These are phyloP conservation scores for Striga hermonthica DNA, from an alignment of 305 asterid genomes.

Conservation along the genomic window DNA sequence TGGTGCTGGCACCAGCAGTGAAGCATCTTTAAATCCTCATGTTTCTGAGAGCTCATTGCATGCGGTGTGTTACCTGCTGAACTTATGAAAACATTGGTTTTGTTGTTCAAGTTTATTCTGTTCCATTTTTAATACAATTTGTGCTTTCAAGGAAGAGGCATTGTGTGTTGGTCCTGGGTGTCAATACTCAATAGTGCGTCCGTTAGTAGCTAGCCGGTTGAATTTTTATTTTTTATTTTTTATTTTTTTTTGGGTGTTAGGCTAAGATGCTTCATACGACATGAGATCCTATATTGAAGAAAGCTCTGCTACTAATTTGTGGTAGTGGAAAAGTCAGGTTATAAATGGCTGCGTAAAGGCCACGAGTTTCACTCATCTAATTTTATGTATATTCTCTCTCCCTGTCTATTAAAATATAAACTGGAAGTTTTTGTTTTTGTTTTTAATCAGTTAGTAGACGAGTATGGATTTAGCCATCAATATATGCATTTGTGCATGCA, in stretches of 20 bases:
- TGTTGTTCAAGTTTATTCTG: conserved; percentile 18
- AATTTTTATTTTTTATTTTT: too few relatives aligned
- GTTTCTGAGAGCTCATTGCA: conserved; percentile 45
- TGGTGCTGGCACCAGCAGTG: conserved; percentile 45
- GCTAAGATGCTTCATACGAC: background rate
- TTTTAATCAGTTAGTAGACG: too few relatives aligned
- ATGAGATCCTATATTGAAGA: too few relatives aligned
- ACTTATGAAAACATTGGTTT: conserved; percentile 11
- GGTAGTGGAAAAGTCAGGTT: too few relatives aligned
- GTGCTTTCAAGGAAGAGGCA: background rate
- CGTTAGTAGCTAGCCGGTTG: background rate
- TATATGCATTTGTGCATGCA: too few relatives aligned
- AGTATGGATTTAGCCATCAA: too few relatives aligned
- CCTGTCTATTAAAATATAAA: too few relatives aligned
- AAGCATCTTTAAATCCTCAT: conserved; percentile 49
- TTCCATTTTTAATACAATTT: background rate
- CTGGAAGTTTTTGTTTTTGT: too few relatives aligned
- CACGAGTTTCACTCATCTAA: too few relatives aligned
- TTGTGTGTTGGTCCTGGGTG: background rate
- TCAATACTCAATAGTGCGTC: background rate
- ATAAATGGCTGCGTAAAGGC: too few relatives aligned
- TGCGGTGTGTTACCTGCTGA: conserved; percentile 39
- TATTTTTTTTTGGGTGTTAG: background rate
- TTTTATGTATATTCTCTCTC: too few relatives aligned
- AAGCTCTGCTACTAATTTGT: too few relatives aligned